Base-by-base conservation (phyloP, 1,284 basidiomycete species). In the Fomitopsis palustris region DNA sequence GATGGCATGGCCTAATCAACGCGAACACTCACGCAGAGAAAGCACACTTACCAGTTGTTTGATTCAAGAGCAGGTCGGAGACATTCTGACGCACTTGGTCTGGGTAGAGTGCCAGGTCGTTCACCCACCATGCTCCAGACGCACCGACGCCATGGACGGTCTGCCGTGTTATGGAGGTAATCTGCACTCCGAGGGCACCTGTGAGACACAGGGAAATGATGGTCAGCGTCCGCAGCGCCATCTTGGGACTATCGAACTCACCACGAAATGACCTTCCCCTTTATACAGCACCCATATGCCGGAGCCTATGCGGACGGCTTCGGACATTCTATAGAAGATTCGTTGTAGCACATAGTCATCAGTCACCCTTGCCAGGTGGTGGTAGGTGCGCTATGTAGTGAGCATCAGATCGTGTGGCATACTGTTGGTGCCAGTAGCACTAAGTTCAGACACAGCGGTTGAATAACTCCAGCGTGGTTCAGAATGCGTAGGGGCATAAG, bases 81-180 rank as follows among this genome's bases (percentile, higher is more conserved):
- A 79, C 69, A 51, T 78, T 75, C 54, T 77, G 73, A 33, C 74
- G 70, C 29, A 70, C 70, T 12, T 69, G 65, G 43, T 75, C 73
- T 2, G 78, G 77, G 62, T 77, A 80, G 37, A 73, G 61, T 64
- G 70, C 76, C 9, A 79, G 64, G 60, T 79, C 78, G 55, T 74
- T 72, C 9, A 76, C 76, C 78, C 78, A 79, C 78, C 78, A 80
- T 7, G 77, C 78, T 7, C 78, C 78, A 16, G 75, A 77, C 4
- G 76, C 78, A 17, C 70, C 70, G 25, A 74, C 65, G 12, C 72
- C 71, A 29, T 63, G 60, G 53, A 74, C 67, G 1, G 68, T 67
- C 58, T 74, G 72, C 17, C 65, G 62, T 3, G 67, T 62, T 3
- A 68, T 64, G 1, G 65, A 49, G 2, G 62, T 52, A n/a, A 52